Conservation (phyloP, 1,284 basidiomycete genomes). For the Leccinum subspadiceum region DNA sequence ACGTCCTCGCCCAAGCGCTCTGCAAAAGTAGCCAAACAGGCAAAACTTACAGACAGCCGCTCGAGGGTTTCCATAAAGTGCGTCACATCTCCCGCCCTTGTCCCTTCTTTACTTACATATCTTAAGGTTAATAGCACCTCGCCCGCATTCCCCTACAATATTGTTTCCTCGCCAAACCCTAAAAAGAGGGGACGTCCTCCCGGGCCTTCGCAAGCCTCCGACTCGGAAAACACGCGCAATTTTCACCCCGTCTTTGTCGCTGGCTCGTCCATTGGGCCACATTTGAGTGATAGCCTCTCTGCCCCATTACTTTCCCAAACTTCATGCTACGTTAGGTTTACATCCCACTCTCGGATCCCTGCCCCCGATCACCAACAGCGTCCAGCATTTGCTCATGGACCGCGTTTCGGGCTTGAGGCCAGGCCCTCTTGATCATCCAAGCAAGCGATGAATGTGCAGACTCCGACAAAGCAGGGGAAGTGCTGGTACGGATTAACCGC, state of each 20-base stretch:
- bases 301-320: conserved; percentile 42
- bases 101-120: conserved; percentile 4
- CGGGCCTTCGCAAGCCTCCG: conserved; percentile 14
- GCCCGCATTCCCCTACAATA: conserved; percentile 1
- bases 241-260: conserved; percentile 19
- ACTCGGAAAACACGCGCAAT: conserved; percentile 20
- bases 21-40: conserved; percentile 34
- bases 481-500: too few relatives aligned
- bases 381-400: too few relatives aligned
- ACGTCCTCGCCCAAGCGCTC: conserved; percentile 47
- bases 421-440: too few relatives aligned
- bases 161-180: conserved; percentile 7
- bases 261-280: conserved; percentile 38
- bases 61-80: conserved; percentile 44
- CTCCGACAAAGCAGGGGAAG: too few relatives aligned
- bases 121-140: conserved; percentile 38
- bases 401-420: too few relatives aligned
- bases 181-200: conserved; percentile 17
- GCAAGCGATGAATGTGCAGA: too few relatives aligned
- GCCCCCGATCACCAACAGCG: conserved; percentile 58
- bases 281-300: conserved; percentile 52
- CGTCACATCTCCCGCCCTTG: conserved; percentile 12
- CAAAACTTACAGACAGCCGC: conserved; percentile 40
- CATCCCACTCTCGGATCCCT: conserved; percentile 54
- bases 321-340: conserved; percentile 56